These are phyloP conservation scores for Emergomyces orientalis DNA, from an alignment of 2,329 filamentous ascomycete species.

Conservation along the genomic window DNA sequence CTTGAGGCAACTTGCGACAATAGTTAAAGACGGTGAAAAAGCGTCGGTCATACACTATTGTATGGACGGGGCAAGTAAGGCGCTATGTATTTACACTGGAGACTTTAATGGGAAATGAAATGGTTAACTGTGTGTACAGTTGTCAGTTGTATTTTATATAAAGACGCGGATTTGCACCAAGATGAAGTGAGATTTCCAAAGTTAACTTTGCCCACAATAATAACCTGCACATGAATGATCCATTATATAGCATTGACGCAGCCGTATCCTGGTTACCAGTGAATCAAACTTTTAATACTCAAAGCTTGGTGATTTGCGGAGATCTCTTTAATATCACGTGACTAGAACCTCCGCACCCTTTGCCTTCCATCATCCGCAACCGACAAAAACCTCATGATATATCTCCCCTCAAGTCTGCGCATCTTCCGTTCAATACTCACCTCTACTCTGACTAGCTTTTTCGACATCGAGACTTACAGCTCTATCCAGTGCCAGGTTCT, in stretches of 20 bases:
- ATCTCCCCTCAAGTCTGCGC: background rate
- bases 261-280: background rate
- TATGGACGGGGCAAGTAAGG: conserved; percentile 79
- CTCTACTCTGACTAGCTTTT: background rate
- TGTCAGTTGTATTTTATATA: too few species aligned
- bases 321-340: conserved; percentile 2
- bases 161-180: background rate
- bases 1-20: conserved; percentile 62
- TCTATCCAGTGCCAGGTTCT: background rate
- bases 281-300: background rate
- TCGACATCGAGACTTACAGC: background rate
- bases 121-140: too few species aligned
- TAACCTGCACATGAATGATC: background rate
- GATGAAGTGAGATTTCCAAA: background rate
- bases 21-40: conserved; percentile 43
- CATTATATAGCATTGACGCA: background rate
- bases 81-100: conserved; percentile 52
- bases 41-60: conserved; percentile 82
- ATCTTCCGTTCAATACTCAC: conserved; percentile 1
- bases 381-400: background rate
- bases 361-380: background rate
- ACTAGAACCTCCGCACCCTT: background rate
- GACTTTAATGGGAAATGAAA: conserved; percentile 17
- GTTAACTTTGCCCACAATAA: background rate
- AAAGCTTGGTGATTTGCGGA: too few species aligned